phyloP scores from a whole-genome alignment of 345 rosid species.

The Hibiscus syriacus region DNA sequence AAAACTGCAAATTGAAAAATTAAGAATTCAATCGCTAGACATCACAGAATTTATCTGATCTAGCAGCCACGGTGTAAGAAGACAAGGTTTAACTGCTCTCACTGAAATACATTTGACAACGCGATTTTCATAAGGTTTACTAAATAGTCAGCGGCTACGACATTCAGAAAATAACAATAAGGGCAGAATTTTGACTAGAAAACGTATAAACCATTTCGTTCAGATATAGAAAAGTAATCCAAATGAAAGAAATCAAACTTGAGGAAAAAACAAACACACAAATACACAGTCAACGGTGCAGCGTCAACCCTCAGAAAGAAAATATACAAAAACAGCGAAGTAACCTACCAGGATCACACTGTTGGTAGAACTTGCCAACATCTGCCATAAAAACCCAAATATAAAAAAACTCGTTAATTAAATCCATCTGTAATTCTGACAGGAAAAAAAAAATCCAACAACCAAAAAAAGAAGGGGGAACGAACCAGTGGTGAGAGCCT shows the following conservation, averaged over 20 bases:
- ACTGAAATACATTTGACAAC: neutral
- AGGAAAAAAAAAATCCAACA: neutral
- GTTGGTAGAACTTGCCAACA: slow-evolving; percentile 84
- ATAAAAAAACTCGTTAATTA: neutral
- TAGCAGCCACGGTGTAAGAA: neutral
- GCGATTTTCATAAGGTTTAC: neutral
- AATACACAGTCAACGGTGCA: neutral
- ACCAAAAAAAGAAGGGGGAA: neutral
- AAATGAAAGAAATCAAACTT: neutral
- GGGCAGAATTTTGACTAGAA: neutral
- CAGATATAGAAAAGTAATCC: neutral
- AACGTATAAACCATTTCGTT: neutral
- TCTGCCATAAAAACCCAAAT: slow-evolving; percentile 38
- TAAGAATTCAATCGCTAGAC: neutral
- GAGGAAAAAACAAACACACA: neutral
- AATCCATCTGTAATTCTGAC: neutral
- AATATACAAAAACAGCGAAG: neutral
- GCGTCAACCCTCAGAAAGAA: neutral
- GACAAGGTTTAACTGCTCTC: too few relatives aligned
- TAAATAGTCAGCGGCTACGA: neutral
- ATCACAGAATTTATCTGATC: neutral
- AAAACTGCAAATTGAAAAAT: neutral
- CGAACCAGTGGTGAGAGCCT: slow-evolving; percentile 74
- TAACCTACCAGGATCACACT: slow-evolving; percentile 93
- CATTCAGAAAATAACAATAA: neutral